Conservation (phyloP, 148 eudicot species). For the Nepenthes mirabilis region DNA sequence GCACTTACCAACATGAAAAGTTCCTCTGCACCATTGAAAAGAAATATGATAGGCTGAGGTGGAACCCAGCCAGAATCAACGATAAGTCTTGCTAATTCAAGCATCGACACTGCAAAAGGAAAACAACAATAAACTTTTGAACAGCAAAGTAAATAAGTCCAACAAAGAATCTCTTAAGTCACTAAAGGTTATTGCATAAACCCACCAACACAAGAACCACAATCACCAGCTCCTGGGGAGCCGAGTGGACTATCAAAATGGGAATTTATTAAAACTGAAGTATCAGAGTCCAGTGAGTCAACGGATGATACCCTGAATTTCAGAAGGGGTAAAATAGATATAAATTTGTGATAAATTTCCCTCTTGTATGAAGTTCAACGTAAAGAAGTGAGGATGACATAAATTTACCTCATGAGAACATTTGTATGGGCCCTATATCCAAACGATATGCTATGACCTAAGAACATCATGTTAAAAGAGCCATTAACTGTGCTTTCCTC, state of each 20-base stretch:
- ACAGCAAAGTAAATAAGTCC: not conserved
- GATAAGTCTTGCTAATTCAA: conserved; percentile 75
- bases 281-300: conserved; percentile 49
- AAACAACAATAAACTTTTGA: not conserved
- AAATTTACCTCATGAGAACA: conserved; percentile 67
- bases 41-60: conserved; percentile 74
- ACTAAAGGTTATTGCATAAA: not conserved
- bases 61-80: conserved; percentile 91
- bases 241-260: conserved; percentile 86
- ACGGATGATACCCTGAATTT: conserved; percentile 61
- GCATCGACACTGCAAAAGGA: conserved; percentile 60
- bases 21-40: conserved; percentile 98
- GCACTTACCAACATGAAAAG: conserved; percentile 82
- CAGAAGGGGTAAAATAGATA: not conserved
- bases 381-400: not conserved
- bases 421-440: conserved; percentile 75
- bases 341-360: not conserved
- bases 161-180: not conserved
- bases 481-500: conserved; percentile 82
- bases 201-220: conserved; percentile 99
- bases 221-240: conserved; percentile 96
- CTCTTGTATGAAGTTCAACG: not conserved
- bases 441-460: conserved; percentile 75
- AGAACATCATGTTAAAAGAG: conserved; percentile 87
- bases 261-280: conserved; percentile 79